phyloP scores from a whole-genome alignment of 2,329 filamentous ascomycete species.

The Erysiphe neolycopersici region DNA sequence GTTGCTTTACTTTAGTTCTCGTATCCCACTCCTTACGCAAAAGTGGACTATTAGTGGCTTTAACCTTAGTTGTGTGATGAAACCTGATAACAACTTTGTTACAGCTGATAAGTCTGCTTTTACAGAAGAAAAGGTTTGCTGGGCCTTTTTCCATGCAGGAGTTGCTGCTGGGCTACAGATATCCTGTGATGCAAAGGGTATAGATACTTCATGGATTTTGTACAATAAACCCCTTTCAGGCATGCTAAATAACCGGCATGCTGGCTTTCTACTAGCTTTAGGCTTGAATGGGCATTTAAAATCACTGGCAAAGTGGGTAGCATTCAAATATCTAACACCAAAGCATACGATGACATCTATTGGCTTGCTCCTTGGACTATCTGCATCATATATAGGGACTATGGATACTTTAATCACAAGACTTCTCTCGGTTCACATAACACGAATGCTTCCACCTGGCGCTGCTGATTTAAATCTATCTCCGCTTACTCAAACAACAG shows the following conservation, averaged over 20 bases:
- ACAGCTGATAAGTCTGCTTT: slow-evolving; percentile 74
- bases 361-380: slow-evolving; percentile 70
- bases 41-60: slow-evolving; percentile 77
- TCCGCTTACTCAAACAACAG: slow-evolving; percentile 78
- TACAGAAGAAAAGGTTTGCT: slow-evolving; percentile 88
- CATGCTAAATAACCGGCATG: slow-evolving; percentile 73
- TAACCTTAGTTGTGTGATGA: slow-evolving; percentile 74
- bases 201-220: slow-evolving; percentile 95
- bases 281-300: slow-evolving; percentile 91
- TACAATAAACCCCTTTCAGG: slow-evolving; percentile 83
- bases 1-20: slow-evolving; percentile 66
- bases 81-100: slow-evolving; percentile 72
- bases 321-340: slow-evolving; percentile 95
- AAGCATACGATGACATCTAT: slow-evolving; percentile 99
- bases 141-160: slow-evolving; percentile 95
- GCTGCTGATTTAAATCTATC: slow-evolving; percentile 88
- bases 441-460: slow-evolving; percentile 71
- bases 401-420: slow-evolving; percentile 94
- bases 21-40: slow-evolving; percentile 73
- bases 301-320: slow-evolving; percentile 86
- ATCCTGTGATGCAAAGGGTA: slow-evolving; percentile 67
- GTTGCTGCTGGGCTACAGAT: slow-evolving; percentile 83
- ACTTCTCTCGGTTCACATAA: slow-evolving; percentile 83
- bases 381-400: slow-evolving; percentile 81
- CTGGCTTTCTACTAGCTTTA: slow-evolving; percentile 71